These are phyloP conservation scores for Nannochloropsis oceanica DNA, from an alignment of 108 stramenopile species.

Conservation along the genomic window DNA sequence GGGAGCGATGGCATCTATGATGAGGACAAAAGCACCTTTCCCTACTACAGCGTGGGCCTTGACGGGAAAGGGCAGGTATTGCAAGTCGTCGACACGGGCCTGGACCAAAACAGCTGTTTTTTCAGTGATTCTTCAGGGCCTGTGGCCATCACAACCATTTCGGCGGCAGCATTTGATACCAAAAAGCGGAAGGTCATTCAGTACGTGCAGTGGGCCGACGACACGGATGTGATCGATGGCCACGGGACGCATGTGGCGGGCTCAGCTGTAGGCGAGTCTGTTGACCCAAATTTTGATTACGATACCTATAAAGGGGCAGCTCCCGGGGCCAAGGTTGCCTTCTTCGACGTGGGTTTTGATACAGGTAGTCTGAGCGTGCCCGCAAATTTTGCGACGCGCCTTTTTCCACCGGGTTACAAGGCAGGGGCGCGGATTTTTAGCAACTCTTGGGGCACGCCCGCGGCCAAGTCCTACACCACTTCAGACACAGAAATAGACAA, in stretches of 20 bases:
- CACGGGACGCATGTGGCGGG: constrained; percentile 41
- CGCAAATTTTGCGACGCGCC: constrained; percentile 16
- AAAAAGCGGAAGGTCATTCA: constrained; percentile 34
- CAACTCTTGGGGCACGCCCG: constrained; percentile 37
- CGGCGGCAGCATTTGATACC: not conserved
- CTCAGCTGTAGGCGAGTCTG: constrained; percentile 15
- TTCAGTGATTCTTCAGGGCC: constrained; percentile 25
- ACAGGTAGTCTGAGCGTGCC: constrained; percentile 2
- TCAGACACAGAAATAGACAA: constrained; percentile 20
- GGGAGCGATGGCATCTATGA: not conserved
- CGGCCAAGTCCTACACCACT: constrained; percentile 1
- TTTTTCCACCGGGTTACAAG: constrained; percentile 19
- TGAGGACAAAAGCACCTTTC: not conserved
- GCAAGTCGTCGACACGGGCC: constrained; percentile 34
- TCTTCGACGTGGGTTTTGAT: constrained; percentile 29
- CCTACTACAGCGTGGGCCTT: not conserved
- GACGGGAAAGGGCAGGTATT: constrained; percentile 7
- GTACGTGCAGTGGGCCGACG: constrained; percentile 30
- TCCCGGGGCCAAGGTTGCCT: constrained; percentile 32
- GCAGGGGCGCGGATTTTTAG: constrained; percentile 22
- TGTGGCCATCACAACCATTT: not conserved
- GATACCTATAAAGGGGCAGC: constrained; percentile 26
- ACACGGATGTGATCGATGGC: constrained; percentile 9
- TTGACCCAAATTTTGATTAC: constrained; percentile 3
- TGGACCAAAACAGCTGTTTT: constrained; percentile 37